Evolutionary conservation across 1,139 yeast genomes (phyloP), one percentile per base, ranked within the genome.

Genomic region (Pichia sp.): DNA sequence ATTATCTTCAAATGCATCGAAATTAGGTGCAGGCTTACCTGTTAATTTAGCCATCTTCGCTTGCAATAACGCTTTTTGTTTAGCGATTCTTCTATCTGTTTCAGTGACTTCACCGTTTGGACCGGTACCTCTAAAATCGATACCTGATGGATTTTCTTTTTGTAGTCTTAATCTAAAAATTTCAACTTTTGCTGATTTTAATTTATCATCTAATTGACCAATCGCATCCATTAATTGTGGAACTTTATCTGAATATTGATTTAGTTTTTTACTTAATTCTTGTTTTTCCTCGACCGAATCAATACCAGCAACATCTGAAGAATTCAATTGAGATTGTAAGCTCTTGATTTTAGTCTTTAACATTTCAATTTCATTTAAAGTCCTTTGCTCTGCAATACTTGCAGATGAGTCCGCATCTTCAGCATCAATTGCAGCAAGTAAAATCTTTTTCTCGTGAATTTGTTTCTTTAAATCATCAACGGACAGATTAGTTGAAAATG

Each of bases 41-140:
- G 97, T 89, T 54, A 92, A 71, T 8, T 92, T 87, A 23, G 96
- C 95, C 95, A 90, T 87, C 53, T 95, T 59, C 37, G 90, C 84
- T 53, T 81, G 82, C 53, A 90, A 70, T 47, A 80, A 66, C 41
- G 92, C 92, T 58, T 85, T 82, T 37, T 87, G 80, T 55, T 77
- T 82, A 41, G 89, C 92, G 57, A 84, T 84, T 48, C 84, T 74
- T 49, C 85, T 74, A 59, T 90, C 97, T 16, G 78, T 67, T 32
- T 87, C 96, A 4, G 96, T 87, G 9, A 87, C 74, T 51, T 80
- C 78, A 16, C 96, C 97, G 57, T 82, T 78, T 32, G 89, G 82
- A 1, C 96, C 97, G 12, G 94, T 78, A 2, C 96, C 97, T 25
- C 73, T 70, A 42, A 87, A 73, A 2, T 77, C 70, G 33, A 80